Evolutionary conservation across 345 rosid genomes (phyloP), one percentile per base, ranked within the genome.

Genomic region (Citrus reticulata): DNA sequence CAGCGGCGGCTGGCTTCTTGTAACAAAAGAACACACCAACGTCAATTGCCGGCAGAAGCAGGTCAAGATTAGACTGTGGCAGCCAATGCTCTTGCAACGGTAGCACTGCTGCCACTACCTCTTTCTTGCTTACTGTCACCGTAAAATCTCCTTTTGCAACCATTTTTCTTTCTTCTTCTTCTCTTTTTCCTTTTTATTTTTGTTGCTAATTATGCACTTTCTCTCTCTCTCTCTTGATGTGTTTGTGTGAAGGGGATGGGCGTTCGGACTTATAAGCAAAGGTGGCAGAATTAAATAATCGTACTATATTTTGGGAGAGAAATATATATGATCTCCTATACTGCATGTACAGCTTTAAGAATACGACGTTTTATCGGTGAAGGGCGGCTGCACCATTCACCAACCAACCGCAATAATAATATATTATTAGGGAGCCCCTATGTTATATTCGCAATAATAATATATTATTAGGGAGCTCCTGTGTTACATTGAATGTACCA

Each of bases 61-160:
- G 80, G 88, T 95, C 98, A 4, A 95, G 91, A 90, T 93, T 95
- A 25, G 98, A 93, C 72, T 89, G 84, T 7, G 95, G 98, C 54
- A 95, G 88, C 97, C 98, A 89, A 61, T 91, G 97, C 67, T 90
- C 86, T 75, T 90, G 98, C 73, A 88, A 54, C 32, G 98, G 97
- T 5, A 91, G 84, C 70, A 76, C 85, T 8, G 98, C 86, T 17
- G 97, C 87, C 83, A 95, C 91, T 77, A 87, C 74, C 67, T 90
- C 93, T 73, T 72, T 83, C 86, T 78, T 87, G 60, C 59, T 80
- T 79, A 89, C 74, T 6, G 74, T 85, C 81, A 86, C 85, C 22
- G 72, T 79, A 75, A 87, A 85, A 29, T 68, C 88, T 58, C 70
- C 75, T 25, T 46, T 70, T 34, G 75, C 69, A n/a, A 49, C 70